phyloP scores from a whole-genome alignment of 441 rosid genomes.

The Macaranga tanarius region DNA sequence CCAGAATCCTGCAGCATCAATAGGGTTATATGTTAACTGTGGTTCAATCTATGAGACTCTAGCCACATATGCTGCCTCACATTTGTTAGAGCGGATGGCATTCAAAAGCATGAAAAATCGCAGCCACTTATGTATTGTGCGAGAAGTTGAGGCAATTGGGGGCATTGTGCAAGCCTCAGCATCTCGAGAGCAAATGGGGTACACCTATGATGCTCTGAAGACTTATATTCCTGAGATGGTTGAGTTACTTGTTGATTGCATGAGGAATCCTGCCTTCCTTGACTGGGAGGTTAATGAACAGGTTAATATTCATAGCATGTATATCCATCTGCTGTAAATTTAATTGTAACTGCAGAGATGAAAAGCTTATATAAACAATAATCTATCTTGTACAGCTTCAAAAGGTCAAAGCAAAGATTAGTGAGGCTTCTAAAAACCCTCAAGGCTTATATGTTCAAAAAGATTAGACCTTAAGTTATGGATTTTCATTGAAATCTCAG shows the following conservation, averaged over 20 bases:
- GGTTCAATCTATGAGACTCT: slow-evolving; percentile 89
- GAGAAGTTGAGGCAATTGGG: slow-evolving; percentile 94
- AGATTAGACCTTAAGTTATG: too few species aligned
- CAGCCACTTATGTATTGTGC: slow-evolving; percentile 67
- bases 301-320: slow-evolving; percentile 34
- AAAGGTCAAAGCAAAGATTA: slow-evolving; percentile 61
- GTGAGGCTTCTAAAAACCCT: slow-evolving; percentile 63
- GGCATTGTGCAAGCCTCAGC: slow-evolving; percentile 74
- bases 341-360: neutral
- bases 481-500: too few species aligned
- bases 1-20: slow-evolving; percentile 75
- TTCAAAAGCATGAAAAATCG: slow-evolving; percentile 78
- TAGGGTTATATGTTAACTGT: slow-evolving; percentile 72
- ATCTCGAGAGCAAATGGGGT: slow-evolving; percentile 83
- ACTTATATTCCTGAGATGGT: slow-evolving; percentile 86
- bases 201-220: slow-evolving; percentile 83
- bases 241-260: slow-evolving; percentile 80
- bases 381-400: slow-evolving; percentile 39
- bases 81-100: slow-evolving; percentile 87
- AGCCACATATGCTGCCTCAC: slow-evolving; percentile 63
- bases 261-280: slow-evolving; percentile 82
- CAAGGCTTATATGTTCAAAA: too few species aligned
- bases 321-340: neutral
- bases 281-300: slow-evolving; percentile 92
- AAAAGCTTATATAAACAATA: neutral